phyloP scores from a whole-genome alignment of 2,329 filamentous ascomycete species.

The Aspergillus sergii region DNA sequence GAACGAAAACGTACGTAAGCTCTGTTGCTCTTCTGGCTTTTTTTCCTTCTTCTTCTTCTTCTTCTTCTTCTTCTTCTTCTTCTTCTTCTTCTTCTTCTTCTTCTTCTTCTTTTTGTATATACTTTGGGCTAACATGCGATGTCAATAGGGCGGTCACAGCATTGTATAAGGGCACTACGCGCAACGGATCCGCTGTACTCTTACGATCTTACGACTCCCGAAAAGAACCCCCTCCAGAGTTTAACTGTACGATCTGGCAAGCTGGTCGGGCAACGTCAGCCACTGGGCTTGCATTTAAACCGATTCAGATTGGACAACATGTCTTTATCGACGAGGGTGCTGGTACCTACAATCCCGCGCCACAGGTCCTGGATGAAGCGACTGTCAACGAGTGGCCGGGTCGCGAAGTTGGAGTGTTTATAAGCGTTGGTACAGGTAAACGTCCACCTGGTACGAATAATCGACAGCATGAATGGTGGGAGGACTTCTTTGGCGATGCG shows the following conservation, averaged over 20 bases:
- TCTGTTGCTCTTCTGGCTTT: too few relatives aligned
- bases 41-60: background rate
- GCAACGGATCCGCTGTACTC: conserved; percentile 68
- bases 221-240: conserved; percentile 86
- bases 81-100: background rate
- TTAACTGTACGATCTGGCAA: conserved; percentile 95
- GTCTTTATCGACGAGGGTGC: conserved; percentile 91
- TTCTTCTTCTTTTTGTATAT: background rate
- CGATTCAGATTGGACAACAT: conserved; percentile 89
- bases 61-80: background rate
- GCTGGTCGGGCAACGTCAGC: conserved; percentile 92
- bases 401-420: conserved; percentile 84
- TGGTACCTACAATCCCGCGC: conserved; percentile 89
- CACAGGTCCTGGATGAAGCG: conserved; percentile 85
- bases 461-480: conserved; percentile 80
- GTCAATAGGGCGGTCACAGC: conserved; percentile 79
- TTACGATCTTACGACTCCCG: conserved; percentile 94
- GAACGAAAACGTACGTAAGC: conserved; percentile 71
- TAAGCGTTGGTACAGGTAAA: conserved; percentile 94
- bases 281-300: conserved; percentile 92
- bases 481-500: conserved; percentile 71
- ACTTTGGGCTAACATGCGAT: conserved; percentile 7
- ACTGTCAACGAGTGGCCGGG: conserved; percentile 93
- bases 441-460: conserved; percentile 72
- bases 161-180: conserved; percentile 79